phyloP scores from a whole-genome alignment of 2,329 filamentous ascomycete genomes.

The Elsinoe batatas region DNA sequence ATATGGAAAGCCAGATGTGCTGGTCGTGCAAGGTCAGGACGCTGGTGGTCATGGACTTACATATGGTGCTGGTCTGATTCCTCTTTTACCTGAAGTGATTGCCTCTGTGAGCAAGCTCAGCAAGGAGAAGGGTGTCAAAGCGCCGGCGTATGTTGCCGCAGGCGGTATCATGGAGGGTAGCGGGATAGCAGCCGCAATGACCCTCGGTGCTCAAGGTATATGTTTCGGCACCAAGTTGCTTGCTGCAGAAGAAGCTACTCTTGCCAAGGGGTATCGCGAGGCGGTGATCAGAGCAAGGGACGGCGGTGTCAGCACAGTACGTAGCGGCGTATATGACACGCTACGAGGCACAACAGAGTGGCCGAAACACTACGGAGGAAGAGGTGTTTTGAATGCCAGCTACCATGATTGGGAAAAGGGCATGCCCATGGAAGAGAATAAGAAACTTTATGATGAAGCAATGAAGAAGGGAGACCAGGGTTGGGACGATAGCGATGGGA shows the following conservation, averaged over 20 bases:
- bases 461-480: constrained; percentile 39
- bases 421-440: constrained; percentile 33
- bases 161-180: constrained; percentile 48
- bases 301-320: constrained; percentile 41
- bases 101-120: constrained; percentile 31
- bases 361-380: constrained; percentile 47
- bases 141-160: constrained; percentile 38
- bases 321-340: constrained; percentile 44
- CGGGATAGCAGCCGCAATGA: constrained; percentile 44
- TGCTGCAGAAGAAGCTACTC: constrained; percentile 37
- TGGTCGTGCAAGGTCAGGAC: constrained; percentile 54
- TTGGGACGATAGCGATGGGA: constrained; percentile 40
- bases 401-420: constrained; percentile 33
- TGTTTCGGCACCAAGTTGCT: constrained; percentile 57
- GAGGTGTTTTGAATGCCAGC: constrained; percentile 48
- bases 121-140: constrained; percentile 1
- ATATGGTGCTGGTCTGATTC: constrained; percentile 45
- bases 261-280: constrained; percentile 36
- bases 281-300: constrained; percentile 39
- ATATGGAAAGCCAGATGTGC: constrained; percentile 42
- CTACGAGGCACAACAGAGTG: constrained; percentile 48
- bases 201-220: constrained; percentile 43
- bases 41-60: constrained; percentile 55
- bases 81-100: constrained; percentile 48
- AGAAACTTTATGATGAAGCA: constrained; percentile 37